Evolutionary conservation across 2,329 filamentous ascomycete species (phyloP).

Genomic region (Dactylellina sp.): DNA sequence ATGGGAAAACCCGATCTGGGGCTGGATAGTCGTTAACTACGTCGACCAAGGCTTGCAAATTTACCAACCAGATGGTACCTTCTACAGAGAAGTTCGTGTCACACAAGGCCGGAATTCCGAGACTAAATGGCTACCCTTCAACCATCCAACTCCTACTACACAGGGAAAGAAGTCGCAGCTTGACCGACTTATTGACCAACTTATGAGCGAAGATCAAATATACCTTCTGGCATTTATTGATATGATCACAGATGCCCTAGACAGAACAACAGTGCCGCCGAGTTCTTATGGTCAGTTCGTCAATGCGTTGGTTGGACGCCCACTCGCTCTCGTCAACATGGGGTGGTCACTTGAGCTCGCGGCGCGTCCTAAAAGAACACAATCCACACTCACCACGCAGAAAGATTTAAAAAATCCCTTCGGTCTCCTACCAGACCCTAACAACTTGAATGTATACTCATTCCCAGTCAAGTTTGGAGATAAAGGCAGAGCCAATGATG

Average conservation of each 20-base stretch:
- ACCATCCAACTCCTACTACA: constrained; percentile 37
- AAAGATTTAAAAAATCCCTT: constrained; percentile 17
- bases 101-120: constrained; percentile 56
- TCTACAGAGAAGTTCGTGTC: constrained; percentile 65
- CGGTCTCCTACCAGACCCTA: background rate
- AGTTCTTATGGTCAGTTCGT: constrained; percentile 63
- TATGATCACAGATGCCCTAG: constrained; percentile 63
- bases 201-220: constrained; percentile 54
- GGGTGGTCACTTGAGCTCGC: constrained; percentile 64
- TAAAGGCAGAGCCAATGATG: constrained; percentile 62
- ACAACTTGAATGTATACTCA: constrained; percentile 59
- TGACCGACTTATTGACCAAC: constrained; percentile 60
- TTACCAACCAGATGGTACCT: constrained; percentile 64
- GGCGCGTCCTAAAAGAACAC: constrained; percentile 44
- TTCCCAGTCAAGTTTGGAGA: constrained; percentile 65
- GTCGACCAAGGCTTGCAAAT: constrained; percentile 65
- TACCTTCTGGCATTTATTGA: constrained; percentile 62
- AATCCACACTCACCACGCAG: constrained; percentile 56
- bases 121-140: constrained; percentile 64
- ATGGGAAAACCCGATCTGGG: constrained; percentile 65
- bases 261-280: constrained; percentile 61
- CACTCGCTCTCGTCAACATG: constrained; percentile 65
- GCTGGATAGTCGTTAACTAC: constrained; percentile 66
- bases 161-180: constrained; percentile 53
- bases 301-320: constrained; percentile 64